Percentiles rank a stretch among this genome's conserved stretches.
These are phyloP conservation scores for Boletus pseudo-olivaceus DNA, from an alignment of 768 basidiomycete species.

Conservation along the genomic window DNA sequence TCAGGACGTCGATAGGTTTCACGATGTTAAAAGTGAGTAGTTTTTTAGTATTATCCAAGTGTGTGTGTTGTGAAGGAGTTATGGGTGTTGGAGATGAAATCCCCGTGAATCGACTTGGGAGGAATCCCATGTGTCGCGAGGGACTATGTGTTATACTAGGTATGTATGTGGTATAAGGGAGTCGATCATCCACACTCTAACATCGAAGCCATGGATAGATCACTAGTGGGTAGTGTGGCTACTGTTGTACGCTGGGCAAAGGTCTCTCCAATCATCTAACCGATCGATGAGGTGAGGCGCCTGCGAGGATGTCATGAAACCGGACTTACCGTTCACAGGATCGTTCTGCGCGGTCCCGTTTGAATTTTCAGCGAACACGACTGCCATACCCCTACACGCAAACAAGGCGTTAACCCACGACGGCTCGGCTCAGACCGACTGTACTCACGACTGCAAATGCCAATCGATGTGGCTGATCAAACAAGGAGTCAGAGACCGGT, in stretches of 20 bases:
- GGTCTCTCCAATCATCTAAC: slow-evolving; percentile 16
- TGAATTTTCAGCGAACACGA: slow-evolving; percentile 37
- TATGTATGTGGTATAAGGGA: too few species aligned
- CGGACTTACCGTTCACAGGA: slow-evolving; percentile 16
- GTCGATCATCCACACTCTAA: too few species aligned
- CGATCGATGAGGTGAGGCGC: neutral
- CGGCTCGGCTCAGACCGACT: neutral
- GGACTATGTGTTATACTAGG: too few species aligned
- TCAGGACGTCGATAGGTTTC: too few species aligned
- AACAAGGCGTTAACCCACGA: slow-evolving; percentile 39
- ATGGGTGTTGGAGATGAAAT: too few species aligned
- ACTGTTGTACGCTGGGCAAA: slow-evolving; percentile 16
- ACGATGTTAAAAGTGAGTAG: too few species aligned
- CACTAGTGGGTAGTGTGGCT: neutral
- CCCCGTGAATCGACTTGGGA: too few species aligned
- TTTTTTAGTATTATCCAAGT: too few species aligned
- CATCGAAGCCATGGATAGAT: too few species aligned
- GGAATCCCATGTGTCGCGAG: too few species aligned
- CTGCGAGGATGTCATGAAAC: neutral
- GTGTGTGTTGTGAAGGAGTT: too few species aligned
- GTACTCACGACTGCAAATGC: slow-evolving; percentile 20
- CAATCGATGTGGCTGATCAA: slow-evolving; percentile 25
- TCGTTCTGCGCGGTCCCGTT: slow-evolving; percentile 19
- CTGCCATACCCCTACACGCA: slow-evolving; percentile 37
- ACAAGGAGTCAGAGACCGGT: neutral